Conservation (phyloP, 331 rosid genomes). For the Saraca asoca region DNA sequence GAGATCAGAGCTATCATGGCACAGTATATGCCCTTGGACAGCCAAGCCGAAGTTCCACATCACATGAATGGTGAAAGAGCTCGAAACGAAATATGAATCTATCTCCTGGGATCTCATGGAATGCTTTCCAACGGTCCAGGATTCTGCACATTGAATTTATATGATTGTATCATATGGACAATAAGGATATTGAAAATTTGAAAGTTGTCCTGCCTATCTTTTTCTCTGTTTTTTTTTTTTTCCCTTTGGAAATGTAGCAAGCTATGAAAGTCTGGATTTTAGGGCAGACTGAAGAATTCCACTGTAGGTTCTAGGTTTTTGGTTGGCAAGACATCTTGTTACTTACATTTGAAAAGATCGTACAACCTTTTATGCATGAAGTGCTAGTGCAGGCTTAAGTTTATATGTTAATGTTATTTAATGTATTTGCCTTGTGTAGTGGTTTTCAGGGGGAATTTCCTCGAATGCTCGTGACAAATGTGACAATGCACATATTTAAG, state of each 20-base stretch:
- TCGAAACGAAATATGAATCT: constrained; percentile 37
- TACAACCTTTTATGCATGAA: constrained; percentile 29
- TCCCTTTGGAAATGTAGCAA: constrained; percentile 47
- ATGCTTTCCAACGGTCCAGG: constrained; percentile 42
- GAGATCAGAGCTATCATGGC: constrained; percentile 99
- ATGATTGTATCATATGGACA: constrained; percentile 66
- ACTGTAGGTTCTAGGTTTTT: constrained; percentile 35
- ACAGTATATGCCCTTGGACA: constrained; percentile 98
- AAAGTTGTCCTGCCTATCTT: constrained; percentile 34
- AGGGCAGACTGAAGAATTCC: constrained; percentile 38
- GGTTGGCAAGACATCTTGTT: constrained; percentile 26
- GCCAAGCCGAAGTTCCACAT: constrained; percentile 80
- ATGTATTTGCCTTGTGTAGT: constrained; percentile 19
- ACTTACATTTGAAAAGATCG: background rate
- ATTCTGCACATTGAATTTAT: constrained; percentile 48
- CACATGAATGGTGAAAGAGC: constrained; percentile 64
- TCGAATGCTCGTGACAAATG: too few species aligned
- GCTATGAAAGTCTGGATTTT: constrained; percentile 40
- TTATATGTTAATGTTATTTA: constrained; percentile 18
- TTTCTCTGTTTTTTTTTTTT: background rate
- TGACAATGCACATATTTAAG: too few species aligned
- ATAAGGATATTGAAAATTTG: constrained; percentile 49
- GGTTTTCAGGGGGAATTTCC: background rate
- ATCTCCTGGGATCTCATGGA: constrained; percentile 31
- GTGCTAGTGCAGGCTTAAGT: constrained; percentile 30